phyloP scores from a whole-genome alignment of 257 asterid genomes.

The Paraleonurus japonicus region DNA sequence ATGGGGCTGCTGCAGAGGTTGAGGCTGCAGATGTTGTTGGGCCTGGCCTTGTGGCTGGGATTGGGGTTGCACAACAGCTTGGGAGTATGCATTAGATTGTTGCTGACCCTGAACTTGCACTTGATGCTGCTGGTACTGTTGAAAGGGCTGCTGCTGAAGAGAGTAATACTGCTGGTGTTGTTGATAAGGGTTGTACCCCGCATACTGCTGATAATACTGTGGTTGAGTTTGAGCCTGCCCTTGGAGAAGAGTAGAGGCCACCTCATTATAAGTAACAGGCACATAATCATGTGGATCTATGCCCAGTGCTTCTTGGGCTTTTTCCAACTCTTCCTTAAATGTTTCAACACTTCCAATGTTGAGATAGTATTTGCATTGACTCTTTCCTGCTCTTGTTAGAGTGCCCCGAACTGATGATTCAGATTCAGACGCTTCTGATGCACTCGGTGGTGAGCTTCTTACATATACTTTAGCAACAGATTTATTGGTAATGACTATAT shows the following conservation, averaged over 20 bases:
- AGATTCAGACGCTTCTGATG: constrained; percentile 39
- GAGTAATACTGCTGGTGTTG: constrained; percentile 70
- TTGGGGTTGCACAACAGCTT: too few relatives aligned
- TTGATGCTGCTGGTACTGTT: constrained; percentile 61
- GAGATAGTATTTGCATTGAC: constrained; percentile 63
- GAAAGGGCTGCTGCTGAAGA: constrained; percentile 56
- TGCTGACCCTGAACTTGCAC: constrained; percentile 51
- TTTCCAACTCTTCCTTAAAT: constrained; percentile 88
- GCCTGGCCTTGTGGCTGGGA: constrained; percentile 27
- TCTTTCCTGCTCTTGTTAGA: constrained; percentile 30
- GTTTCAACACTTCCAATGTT: constrained; percentile 89
- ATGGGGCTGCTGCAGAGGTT: constrained; percentile 25
- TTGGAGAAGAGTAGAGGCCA: too few relatives aligned
- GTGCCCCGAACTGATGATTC: constrained; percentile 27
- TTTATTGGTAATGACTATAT: constrained; percentile 69
- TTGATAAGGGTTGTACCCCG: constrained; percentile 70
- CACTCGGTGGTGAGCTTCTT: constrained; percentile 54
- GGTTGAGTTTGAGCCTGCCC: too few relatives aligned
- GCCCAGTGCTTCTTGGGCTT: constrained; percentile 86
- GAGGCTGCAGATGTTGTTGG: constrained; percentile 28
- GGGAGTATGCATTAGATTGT: too few relatives aligned
- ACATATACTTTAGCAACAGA: constrained; percentile 81
- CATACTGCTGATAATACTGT: constrained; percentile 82
- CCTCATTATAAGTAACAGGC: constrained; percentile 76
- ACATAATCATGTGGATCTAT: constrained; percentile 68